Conservation (phyloP, 176 grass and related monocot species). For the Guadua angustifolia region DNA sequence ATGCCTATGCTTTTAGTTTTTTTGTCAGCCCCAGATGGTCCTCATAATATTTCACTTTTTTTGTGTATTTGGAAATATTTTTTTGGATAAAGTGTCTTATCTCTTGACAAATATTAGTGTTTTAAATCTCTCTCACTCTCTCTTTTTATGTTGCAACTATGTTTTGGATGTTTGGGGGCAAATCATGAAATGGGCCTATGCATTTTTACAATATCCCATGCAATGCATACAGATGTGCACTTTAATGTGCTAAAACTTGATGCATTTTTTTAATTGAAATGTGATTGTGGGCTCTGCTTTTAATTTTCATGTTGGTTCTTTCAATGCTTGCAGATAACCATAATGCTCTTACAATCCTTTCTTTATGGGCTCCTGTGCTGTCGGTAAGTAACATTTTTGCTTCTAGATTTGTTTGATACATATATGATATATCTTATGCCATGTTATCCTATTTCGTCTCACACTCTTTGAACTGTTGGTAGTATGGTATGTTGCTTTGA, state of each 20-base stretch:
- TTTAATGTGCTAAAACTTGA: neutral
- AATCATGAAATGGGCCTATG: neutral
- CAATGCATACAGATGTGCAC: neutral
- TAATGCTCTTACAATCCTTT: constrained; percentile 85
- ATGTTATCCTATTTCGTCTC: neutral
- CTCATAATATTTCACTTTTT: constrained; percentile 20
- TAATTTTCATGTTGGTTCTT: constrained; percentile 43
- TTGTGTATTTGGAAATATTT: constrained; percentile 21
- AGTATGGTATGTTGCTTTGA: neutral
- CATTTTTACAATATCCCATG: neutral
- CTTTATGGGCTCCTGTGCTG: constrained; percentile 83
- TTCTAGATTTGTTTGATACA: constrained; percentile 5
- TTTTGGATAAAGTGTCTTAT: neutral
- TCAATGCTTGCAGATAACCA: constrained; percentile 76
- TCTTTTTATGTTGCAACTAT: neutral
- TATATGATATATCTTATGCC: neutral
- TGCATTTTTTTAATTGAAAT: neutral
- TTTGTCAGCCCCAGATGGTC: neutral
- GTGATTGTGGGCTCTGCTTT: neutral
- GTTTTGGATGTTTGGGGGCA: neutral
- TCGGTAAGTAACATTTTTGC: constrained; percentile 65
- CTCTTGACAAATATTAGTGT: neutral
- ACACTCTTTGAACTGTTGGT: constrained; percentile 11
- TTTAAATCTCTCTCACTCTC: constrained; percentile 1
- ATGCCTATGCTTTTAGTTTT: neutral